Base-by-base conservation (phyloP, 78 protist species). In the Dictyostelium brefeldianum region DNA sequence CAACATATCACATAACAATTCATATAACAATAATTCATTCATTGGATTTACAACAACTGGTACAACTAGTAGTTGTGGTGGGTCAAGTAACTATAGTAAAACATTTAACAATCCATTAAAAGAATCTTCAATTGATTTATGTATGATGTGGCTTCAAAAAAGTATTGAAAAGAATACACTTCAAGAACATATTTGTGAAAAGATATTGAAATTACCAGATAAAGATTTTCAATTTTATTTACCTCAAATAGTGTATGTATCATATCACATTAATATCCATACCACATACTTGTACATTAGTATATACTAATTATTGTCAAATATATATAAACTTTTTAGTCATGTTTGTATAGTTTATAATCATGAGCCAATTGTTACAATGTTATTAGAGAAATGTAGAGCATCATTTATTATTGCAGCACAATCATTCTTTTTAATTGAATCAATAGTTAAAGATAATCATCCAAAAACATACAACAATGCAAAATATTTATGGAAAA, bases 101-200 rank as follows among this genome's bases (percentile, higher is more conserved):
- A 41, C 79, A 71, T 29, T n/a, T 43, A 29, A 12, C 15, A 20
- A 12, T 51, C 78, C 36, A 22, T 80, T 46, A 0, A 83, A 69
- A 31, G 91, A 83, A 22, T 83, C 91, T 17, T 83, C 91, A 15
- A 83, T 83, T 2, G 91, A 83, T 83, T 57, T 73, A 22, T 79
- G 91, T 56, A 83, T 83, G 91, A 83, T 83, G 91, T 83, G 91
- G 91, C n/a, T 83, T 20, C 46, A 71, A 18, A 48, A 83, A 53
- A 54, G 75, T 51, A 71, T 83, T n/a, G 75, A 73, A 56, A 69
- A 65, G 46, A n/a, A 36, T 73, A 43, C 91, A 18, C 54, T 83
- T 56, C 91, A 83, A 73, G 73, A 83, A 56, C 91, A 83, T 73
- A 80, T 83, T 20, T 83, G 91, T n/a, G 91, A 83, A 25, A 25